Evolutionary conservation across 176 grass and related monocot genomes (phyloP).

Genomic region (Chrysopogon serrulatus): DNA sequence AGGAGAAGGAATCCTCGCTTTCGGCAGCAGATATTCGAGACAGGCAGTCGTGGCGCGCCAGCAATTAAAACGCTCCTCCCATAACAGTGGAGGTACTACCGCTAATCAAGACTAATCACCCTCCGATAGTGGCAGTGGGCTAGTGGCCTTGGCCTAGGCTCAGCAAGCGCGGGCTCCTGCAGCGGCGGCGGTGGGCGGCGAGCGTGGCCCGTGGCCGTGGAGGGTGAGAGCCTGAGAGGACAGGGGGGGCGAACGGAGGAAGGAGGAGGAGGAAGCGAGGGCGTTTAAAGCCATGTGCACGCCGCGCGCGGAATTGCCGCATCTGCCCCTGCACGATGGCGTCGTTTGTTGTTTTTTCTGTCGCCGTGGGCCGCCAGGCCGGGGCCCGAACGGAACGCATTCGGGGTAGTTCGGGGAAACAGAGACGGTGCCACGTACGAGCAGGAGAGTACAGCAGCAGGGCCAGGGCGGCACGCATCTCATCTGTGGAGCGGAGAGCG

Average conservation of each 20-base stretch:
- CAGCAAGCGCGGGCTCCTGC: background rate
- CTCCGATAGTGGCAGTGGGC: no score
- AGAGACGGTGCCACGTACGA: background rate
- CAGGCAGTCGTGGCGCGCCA: background rate
- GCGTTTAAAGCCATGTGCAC: background rate
- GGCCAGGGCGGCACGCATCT: no score
- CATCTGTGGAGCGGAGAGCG: conserved; percentile 5
- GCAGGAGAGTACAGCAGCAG: background rate
- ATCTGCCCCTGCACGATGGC: background rate
- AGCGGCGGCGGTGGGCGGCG: background rate
- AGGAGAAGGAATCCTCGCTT: conserved; percentile 4
- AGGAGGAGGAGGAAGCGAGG: background rate
- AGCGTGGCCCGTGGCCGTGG: background rate
- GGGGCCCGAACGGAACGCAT: no score
- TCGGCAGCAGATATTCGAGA: background rate
- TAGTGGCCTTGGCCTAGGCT: background rate
- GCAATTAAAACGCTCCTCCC: conserved; percentile 12
- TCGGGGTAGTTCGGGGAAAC: conserved; percentile 1
- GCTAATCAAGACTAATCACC: background rate
- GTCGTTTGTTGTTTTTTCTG: background rate
- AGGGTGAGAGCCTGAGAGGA: background rate
- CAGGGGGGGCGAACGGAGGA: background rate
- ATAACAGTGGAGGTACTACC: background rate
- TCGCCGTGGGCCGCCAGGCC: background rate
- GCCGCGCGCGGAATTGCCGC: background rate